Conservation (phyloP, 495 filamentous ascomycete genomes). For the Aspergillus nanangensis region DNA sequence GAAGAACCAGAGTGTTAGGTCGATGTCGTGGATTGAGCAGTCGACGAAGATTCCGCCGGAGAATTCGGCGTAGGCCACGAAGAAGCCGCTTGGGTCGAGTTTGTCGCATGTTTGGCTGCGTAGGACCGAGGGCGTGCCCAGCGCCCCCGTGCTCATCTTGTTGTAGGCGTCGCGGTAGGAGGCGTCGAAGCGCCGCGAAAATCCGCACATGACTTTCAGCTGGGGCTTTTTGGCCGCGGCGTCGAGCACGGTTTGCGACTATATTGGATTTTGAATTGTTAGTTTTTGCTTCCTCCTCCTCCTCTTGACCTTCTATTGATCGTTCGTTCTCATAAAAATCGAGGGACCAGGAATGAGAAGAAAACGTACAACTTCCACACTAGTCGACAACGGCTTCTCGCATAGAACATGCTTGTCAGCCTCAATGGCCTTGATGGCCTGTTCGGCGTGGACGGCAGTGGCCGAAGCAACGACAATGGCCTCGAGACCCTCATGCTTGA, state of each 20-base stretch:
- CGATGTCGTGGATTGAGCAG: slow-evolving; percentile 55
- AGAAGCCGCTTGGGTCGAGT: slow-evolving; percentile 51
- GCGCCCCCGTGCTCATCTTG: slow-evolving; percentile 42
- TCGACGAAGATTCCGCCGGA: slow-evolving; percentile 60
- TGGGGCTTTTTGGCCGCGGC: slow-evolving; percentile 45
- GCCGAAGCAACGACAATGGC: slow-evolving; percentile 50
- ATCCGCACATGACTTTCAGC: slow-evolving; percentile 57
- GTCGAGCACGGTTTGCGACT: slow-evolving; percentile 50
- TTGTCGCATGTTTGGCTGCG: slow-evolving; percentile 57
- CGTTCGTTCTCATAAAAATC: neutral
- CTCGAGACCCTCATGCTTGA: slow-evolving; percentile 48
- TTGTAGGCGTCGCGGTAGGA: slow-evolving; percentile 49
- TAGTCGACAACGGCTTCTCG: slow-evolving; percentile 51
- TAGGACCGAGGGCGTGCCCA: slow-evolving; percentile 48
- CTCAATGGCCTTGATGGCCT: slow-evolving; percentile 52
- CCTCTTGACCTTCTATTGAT: neutral
- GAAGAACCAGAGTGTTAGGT: slow-evolving; percentile 56
- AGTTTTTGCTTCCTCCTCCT: neutral
- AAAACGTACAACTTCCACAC: slow-evolving; percentile 44
- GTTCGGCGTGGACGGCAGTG: slow-evolving; percentile 52
- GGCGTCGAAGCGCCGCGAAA: slow-evolving; percentile 54
- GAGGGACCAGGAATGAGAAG: neutral
- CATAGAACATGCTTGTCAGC: slow-evolving; percentile 51
- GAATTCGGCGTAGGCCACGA: slow-evolving; percentile 51
- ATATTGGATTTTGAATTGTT: neutral